A percentile compares a stretch with the other conserved stretches of the same genome.
These are phyloP conservation scores for Aspergillus ruber DNA, from an alignment of 2,329 filamentous ascomycete genomes.

Conservation along the genomic window DNA sequence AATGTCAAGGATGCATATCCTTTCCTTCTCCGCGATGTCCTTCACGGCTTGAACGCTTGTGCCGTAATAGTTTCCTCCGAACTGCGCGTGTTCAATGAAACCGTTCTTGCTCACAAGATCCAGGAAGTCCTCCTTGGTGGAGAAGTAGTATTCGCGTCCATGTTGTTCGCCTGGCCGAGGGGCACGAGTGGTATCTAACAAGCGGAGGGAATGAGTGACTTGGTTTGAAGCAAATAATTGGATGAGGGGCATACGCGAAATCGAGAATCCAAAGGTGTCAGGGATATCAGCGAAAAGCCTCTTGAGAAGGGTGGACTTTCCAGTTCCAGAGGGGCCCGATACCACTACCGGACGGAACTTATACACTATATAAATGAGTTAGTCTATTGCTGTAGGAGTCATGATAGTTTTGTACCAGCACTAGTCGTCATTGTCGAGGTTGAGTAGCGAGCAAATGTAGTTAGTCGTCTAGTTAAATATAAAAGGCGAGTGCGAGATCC, in stretches of 20 bases:
- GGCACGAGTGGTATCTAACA: slow-evolving; percentile 66
- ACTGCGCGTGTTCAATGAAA: slow-evolving; percentile 83
- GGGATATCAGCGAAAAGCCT: slow-evolving; percentile 37
- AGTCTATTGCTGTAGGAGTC: background rate
- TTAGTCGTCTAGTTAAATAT: background rate
- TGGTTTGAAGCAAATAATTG: slow-evolving; percentile 1
- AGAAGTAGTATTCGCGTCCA: slow-evolving; percentile 77
- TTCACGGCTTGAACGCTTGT: slow-evolving; percentile 74
- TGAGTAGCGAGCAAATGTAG: slow-evolving; percentile 1
- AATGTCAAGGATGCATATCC: slow-evolving; percentile 81
- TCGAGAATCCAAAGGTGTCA: slow-evolving; percentile 37
- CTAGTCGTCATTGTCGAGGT: slow-evolving; percentile 18
- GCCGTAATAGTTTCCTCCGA: slow-evolving; percentile 80
- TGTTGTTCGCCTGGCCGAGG: slow-evolving; percentile 70
- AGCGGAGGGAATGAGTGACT: background rate
- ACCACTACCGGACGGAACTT: slow-evolving; percentile 36
- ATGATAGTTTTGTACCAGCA: slow-evolving; percentile 13
- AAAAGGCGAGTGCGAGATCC: slow-evolving; percentile 6
- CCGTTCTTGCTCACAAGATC: slow-evolving; percentile 60
- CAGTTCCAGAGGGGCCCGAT: slow-evolving; percentile 36
- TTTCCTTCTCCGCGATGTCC: slow-evolving; percentile 63
- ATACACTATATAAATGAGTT: slow-evolving; percentile 13
- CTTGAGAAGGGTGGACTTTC: slow-evolving; percentile 39
- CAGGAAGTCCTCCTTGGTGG: slow-evolving; percentile 60
- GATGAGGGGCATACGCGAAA: slow-evolving; percentile 28